Conservation (phyloP, 495 filamentous ascomycete species). For the Elaphomyces granulatus region DNA sequence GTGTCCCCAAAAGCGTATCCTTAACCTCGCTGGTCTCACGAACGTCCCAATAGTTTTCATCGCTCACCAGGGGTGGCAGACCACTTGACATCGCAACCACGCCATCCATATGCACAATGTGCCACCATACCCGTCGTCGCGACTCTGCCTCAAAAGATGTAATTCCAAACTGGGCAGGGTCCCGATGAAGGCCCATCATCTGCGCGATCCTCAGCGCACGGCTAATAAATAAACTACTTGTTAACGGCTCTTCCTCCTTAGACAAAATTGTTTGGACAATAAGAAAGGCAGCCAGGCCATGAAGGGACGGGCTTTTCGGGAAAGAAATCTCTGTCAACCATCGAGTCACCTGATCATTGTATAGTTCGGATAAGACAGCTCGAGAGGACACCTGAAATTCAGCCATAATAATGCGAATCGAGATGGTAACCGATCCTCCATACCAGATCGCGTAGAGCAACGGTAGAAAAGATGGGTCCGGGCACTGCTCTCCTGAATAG, state of each 20-base stretch:
- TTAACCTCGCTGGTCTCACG: constrained; percentile 32
- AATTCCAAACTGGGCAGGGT: constrained; percentile 52
- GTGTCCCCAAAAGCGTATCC: constrained; percentile 28
- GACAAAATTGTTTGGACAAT: constrained; percentile 33
- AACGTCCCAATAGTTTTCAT: constrained; percentile 36
- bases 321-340: constrained; percentile 33
- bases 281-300: constrained; percentile 31
- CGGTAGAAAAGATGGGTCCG: constrained; percentile 31
- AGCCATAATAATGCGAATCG: constrained; percentile 28
- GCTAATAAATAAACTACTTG: constrained; percentile 37
- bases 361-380: constrained; percentile 23
- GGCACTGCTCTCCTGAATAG: constrained; percentile 29
- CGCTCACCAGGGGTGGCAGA: constrained; percentile 28
- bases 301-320: constrained; percentile 31
- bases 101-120: constrained; percentile 52
- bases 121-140: constrained; percentile 58
- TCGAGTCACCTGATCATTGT: constrained; percentile 26
- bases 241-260: constrained; percentile 34
- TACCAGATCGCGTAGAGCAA: constrained; percentile 36
- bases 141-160: constrained; percentile 52
- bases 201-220: constrained; percentile 52
- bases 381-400: constrained; percentile 28
- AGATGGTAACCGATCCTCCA: constrained; percentile 33
- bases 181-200: constrained; percentile 58
- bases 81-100: constrained; percentile 36